Base-by-base conservation (phyloP, 371 early-diverging fungal genomes). In the Actinomortierella wolfii region DNA sequence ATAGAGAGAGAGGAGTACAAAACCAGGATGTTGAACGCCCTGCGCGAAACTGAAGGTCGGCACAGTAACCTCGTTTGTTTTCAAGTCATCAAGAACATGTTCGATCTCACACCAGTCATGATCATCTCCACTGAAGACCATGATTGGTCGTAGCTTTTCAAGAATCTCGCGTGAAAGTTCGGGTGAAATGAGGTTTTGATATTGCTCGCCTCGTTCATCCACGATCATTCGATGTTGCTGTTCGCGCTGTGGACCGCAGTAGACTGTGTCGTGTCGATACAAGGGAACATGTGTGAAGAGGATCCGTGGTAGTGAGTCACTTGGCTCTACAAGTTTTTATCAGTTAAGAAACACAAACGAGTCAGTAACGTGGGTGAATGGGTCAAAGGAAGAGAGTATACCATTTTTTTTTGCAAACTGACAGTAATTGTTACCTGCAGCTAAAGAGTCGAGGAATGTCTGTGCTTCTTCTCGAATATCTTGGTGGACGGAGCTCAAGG, bases 61-160 rank as follows among this genome's bases (percentile, higher is more conserved):
- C 0, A 86, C 77, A 0, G 82, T 76, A 8, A 79, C 73, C 61
- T 83, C 86, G 5, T 41, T 43, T 1, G 54, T 45, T 3, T 21
- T 9, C 25, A 47, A 28, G 26, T 34, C 44, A 11, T 65, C 54
- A 8, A 26, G 44, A 3, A 55, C 51, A 58, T 91, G 91, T 2
- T 64, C 49, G 1, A 87, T 76, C 49, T 76, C 78, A 67, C 97
- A 97, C 67, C 90, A 90, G 60, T 96, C 96, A 61, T 97, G 96
- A 70, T 97, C 96, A 64, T 97, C 96, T 18, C 95, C 97, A 47
- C 92, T 92, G 55, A 96, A 88, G 2, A 94, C 80, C 5, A 88
- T 76, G 0, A 70, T 67, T 0, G 97, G 96, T 20, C 83, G 63
- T 14, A 94, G 64, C 1, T 51, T 78, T 0, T 78, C 59, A 13